These are phyloP conservation scores for Flaveria robusta DNA, from an alignment of 129 eudicot species.

Conservation along the genomic window DNA sequence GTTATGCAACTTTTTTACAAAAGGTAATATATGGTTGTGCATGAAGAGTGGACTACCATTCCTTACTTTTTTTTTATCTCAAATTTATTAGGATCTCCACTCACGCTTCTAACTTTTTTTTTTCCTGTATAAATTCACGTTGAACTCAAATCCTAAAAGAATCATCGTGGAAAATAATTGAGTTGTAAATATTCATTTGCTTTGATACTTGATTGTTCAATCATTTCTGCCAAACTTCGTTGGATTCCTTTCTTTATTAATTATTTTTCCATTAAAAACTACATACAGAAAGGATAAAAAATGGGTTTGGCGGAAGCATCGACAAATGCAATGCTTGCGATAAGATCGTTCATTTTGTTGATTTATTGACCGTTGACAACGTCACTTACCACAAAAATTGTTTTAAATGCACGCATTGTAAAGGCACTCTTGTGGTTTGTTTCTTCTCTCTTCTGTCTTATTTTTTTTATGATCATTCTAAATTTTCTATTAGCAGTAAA, in stretches of 20 bases:
- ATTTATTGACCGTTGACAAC: conserved; percentile 33
- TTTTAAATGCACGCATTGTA: conserved; percentile 91
- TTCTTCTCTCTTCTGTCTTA: neutral
- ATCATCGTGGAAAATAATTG: neutral
- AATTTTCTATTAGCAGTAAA: too few species aligned
- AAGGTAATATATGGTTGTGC: neutral
- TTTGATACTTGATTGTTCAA: conserved; percentile 23
- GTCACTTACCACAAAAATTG: conserved; percentile 54
- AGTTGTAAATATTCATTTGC: conserved; percentile 26
- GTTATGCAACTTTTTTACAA: too few species aligned
- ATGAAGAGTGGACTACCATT: conserved; percentile 7
- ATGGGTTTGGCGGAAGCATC: conserved; percentile 53
- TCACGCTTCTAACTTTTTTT: neutral
- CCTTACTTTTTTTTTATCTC: conserved; percentile 7
- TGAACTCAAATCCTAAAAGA: neutral
- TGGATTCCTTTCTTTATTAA: conserved; percentile 23
- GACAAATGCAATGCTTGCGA: conserved; percentile 76
- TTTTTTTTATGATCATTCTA: too few species aligned
- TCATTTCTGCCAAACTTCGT: conserved; percentile 13
- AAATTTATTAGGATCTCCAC: conserved; percentile 21
- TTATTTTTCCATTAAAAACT: too few species aligned
- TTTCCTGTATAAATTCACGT: neutral
- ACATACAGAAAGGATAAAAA: conserved; percentile 25
- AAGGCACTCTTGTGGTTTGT: conserved; percentile 86
- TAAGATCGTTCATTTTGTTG: conserved; percentile 68